Base-by-base conservation (phyloP, 108 stramenopile species). In the Cyclotella sp. region DNA sequence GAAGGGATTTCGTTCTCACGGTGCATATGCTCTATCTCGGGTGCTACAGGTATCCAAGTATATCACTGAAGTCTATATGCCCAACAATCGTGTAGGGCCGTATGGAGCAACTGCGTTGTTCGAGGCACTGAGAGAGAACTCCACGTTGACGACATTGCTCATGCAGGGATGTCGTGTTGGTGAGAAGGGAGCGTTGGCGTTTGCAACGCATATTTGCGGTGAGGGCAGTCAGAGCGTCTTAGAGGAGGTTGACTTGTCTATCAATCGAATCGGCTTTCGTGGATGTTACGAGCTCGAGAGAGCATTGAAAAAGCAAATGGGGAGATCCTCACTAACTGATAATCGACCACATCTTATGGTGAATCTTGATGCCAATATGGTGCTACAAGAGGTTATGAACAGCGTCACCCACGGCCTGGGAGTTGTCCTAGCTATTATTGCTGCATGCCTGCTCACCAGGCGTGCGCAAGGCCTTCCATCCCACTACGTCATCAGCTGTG, bases 341-440 rank as follows among this genome's bases (percentile, higher is more conserved):
- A 66, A 21, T 22, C 5, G 11, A 2, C 22, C 55, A 55, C 43
- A 84, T 19, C 30, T 85, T 10, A 60, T 76, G 40, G 85, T 91
- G 28, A 84, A 94, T 81, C 30, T 94, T 41, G 89, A 91, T 53
- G 90, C 88, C 9, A 94, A 94, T 72, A 69, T 94, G 27, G 89
- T 94, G 0, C 85, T 94, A 47, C 90, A 89, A 68, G 93, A 94
- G 81, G 85, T 96, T 34, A 86, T 97, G 86, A 97, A 98, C 86
- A 87, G 90, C 29, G 85, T 95, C 15, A 97, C 96, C 0, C 98
- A 98, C 78, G 97, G 97, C 0, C 29, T 97, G 16, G 98, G 97
- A 12, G 78, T 97, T 46, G 60, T 98, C n/a, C 69, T 97, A n/a
- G 80, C 86, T 16, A 63, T 94, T 14, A 47, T 95, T 43, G 97